Conservation (phyloP, 2,329 filamentous ascomycete genomes). For the Arthrobotrys conoides region DNA sequence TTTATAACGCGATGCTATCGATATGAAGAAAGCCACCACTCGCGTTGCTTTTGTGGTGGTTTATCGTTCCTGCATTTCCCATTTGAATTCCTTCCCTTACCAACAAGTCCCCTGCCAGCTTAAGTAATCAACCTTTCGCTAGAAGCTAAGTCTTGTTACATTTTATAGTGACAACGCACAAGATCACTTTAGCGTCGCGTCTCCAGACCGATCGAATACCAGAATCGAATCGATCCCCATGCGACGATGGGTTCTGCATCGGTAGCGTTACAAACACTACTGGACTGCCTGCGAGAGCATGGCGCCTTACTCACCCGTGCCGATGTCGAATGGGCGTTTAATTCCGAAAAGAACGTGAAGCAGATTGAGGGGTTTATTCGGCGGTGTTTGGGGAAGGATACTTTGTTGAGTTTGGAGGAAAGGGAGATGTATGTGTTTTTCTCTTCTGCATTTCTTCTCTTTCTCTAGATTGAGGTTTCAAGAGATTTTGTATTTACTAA, state of each 20-base stretch:
- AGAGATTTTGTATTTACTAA: too few species aligned
- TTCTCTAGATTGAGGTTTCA: too few species aligned
- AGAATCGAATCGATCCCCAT: background rate
- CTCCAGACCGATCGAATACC: background rate
- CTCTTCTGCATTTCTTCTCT: background rate
- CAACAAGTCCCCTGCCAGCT: background rate
- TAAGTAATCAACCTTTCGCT: background rate
- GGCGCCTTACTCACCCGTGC: slow-evolving; percentile 68
- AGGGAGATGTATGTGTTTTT: slow-evolving; percentile 67
- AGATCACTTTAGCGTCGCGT: slow-evolving; percentile 6
- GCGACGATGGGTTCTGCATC: slow-evolving; percentile 30
- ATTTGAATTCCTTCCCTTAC: background rate
- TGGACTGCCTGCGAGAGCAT: slow-evolving; percentile 69
- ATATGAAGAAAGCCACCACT: too few species aligned
- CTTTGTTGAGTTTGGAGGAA: slow-evolving; percentile 70
- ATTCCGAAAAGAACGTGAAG: slow-evolving; percentile 67
- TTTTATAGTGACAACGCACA: slow-evolving; percentile 48
- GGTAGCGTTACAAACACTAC: slow-evolving; percentile 66
- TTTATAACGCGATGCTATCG: too few species aligned
- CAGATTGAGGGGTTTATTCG: slow-evolving; percentile 69
- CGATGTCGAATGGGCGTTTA: slow-evolving; percentile 70
- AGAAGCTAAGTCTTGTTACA: slow-evolving; percentile 36
- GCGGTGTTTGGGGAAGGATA: slow-evolving; percentile 69
- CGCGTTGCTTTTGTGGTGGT: too few species aligned
- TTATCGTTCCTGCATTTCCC: too few species aligned